Evolutionary conservation across 345 rosid species (phyloP).

Genomic region (Gossypioides kirkii): DNA sequence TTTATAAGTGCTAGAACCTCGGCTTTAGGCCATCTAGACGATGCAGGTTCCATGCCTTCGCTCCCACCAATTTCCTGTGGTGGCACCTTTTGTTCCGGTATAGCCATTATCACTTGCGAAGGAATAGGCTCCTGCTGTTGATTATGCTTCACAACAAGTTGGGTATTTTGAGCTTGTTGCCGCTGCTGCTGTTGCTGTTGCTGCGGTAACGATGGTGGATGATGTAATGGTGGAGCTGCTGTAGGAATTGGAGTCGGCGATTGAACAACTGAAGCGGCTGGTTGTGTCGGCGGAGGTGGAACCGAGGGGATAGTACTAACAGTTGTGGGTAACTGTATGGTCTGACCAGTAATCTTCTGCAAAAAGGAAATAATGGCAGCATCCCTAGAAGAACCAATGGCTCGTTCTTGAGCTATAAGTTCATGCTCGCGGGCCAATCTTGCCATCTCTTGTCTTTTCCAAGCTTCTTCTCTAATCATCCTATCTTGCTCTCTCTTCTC

Average conservation of each 20-base stretch:
- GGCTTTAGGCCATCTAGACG: conserved; percentile 77
- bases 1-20: conserved; percentile 69
- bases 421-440: conserved; percentile 66
- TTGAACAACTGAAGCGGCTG: conserved; percentile 4
- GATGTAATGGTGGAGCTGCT: conserved; percentile 11
- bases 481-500: conserved; percentile 85
- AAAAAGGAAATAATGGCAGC: conserved; percentile 60
- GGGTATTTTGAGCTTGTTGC: conserved; percentile 18
- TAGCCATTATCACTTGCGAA: conserved; percentile 34
- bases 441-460: conserved; percentile 73
- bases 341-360: conserved; percentile 74
- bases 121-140: conserved; percentile 5
- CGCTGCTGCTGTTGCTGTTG: conserved; percentile 3
- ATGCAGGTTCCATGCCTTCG: conserved; percentile 33
- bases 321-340: conserved; percentile 49
- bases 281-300: conserved; percentile 25
- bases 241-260: conserved; percentile 17
- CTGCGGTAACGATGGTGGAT: neutral
- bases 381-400: conserved; percentile 60
- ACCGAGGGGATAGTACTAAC: conserved; percentile 21
- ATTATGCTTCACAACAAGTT: neutral
- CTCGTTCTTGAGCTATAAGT: conserved; percentile 61
- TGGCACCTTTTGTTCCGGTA: conserved; percentile 48
- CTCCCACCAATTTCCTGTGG: conserved; percentile 27
- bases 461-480: conserved; percentile 68